Percentiles rank a stretch among this genome's conserved stretches.
phyloP scores from a whole-genome alignment of 2,329 filamentous ascomycete species.

The Fusarium brevicatenulatum region DNA sequence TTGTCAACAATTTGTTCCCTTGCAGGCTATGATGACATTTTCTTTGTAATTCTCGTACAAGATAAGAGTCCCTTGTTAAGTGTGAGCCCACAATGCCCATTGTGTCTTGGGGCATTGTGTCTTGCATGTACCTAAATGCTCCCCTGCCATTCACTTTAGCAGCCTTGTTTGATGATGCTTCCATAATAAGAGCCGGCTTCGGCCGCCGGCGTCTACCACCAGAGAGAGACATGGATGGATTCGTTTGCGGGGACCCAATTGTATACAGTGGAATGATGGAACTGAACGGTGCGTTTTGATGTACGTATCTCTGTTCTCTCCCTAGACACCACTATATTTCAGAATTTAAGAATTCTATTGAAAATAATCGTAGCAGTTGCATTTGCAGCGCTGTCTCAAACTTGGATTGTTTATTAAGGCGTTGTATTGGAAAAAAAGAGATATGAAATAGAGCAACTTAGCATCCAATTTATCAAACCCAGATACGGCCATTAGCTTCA shows the following conservation, averaged over 20 bases:
- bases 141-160: neutral
- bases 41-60: neutral
- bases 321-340: neutral
- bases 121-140: neutral
- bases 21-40: neutral
- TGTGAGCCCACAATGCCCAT: neutral
- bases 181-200: neutral
- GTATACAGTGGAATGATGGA: neutral
- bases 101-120: neutral
- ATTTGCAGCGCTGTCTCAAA: neutral
- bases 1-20: neutral
- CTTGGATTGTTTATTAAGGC: neutral
- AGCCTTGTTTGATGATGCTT: neutral
- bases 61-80: neutral
- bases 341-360: neutral
- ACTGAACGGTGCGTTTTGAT: neutral
- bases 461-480: conserved; percentile 3
- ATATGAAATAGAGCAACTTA: neutral
- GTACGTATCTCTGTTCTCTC: conserved; percentile 6
- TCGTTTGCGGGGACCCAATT: conserved; percentile 23
- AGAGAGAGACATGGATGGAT: conserved; percentile 24
- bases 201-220: neutral
- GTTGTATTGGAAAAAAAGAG: too few species aligned
- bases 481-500: conserved; percentile 24
- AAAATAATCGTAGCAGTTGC: neutral